phyloP scores from a whole-genome alignment of 139 green algal genomes.

The Axilococcus clingmanii region DNA sequence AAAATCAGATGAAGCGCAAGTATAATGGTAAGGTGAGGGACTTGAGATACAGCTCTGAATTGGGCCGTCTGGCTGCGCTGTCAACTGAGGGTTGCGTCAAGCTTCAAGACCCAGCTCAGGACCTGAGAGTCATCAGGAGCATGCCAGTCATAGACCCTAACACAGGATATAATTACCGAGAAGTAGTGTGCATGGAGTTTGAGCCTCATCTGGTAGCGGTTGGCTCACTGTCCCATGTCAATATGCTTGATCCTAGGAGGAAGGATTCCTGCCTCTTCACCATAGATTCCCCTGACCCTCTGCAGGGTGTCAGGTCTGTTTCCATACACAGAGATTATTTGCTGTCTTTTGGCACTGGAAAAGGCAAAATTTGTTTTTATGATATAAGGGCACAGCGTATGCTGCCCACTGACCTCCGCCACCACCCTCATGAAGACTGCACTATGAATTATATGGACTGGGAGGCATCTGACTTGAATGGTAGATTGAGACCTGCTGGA shows the following conservation, averaged over 20 bases:
- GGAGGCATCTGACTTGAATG: not conserved
- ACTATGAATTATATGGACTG: too few species aligned
- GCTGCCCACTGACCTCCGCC: conserved; percentile 21
- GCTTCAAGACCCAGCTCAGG: conserved; percentile 8
- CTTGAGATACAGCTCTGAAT: conserved; percentile 15
- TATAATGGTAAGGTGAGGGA: conserved; percentile 31
- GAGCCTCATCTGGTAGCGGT: conserved; percentile 27
- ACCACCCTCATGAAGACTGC: not conserved
- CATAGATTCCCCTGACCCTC: conserved; percentile 8
- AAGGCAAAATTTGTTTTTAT: conserved; percentile 40
- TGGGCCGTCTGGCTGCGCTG: conserved; percentile 19
- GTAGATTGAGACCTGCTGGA: conserved; percentile 8
- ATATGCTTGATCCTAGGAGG: conserved; percentile 34
- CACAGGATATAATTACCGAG: conserved; percentile 10
- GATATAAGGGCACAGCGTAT: conserved; percentile 29
- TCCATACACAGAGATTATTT: conserved; percentile 37
- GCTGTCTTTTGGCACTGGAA: conserved; percentile 43
- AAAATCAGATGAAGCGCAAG: conserved; percentile 2
- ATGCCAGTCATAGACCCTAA: conserved; percentile 5
- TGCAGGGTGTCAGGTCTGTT: conserved; percentile 45
- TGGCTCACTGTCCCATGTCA: conserved; percentile 33
- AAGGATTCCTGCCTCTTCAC: not conserved
- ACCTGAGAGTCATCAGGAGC: conserved; percentile 10
- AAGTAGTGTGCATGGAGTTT: conserved; percentile 46
- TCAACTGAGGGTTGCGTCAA: conserved; percentile 26